Percentiles rank a stretch among this genome's conserved stretches.
Conservation (phyloP, 768 basidiomycete species). For the Grammothele lineata region DNA sequence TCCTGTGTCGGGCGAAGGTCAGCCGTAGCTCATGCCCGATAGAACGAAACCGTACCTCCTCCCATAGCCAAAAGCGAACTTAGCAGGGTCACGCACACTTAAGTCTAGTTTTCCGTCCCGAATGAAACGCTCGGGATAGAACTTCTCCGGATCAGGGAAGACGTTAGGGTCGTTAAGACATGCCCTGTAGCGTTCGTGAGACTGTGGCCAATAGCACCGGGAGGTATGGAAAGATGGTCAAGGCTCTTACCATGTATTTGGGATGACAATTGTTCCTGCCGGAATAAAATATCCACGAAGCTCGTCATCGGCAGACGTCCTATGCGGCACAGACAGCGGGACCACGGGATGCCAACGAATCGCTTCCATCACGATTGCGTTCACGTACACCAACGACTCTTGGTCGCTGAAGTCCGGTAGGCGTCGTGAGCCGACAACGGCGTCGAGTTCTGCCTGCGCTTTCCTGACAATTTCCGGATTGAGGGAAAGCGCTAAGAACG, state of each 20-base stretch:
- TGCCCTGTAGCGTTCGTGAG: slow-evolving; percentile 7
- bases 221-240: slow-evolving; percentile 20
- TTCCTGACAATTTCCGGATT: slow-evolving; percentile 27
- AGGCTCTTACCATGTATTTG: slow-evolving; percentile 13
- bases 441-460: slow-evolving; percentile 36
- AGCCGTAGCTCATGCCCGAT: not conserved
- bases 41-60: slow-evolving; percentile 10
- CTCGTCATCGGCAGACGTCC: slow-evolving; percentile 1
- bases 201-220: slow-evolving; percentile 14
- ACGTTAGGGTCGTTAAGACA: slow-evolving; percentile 4
- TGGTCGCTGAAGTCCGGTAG: slow-evolving; percentile 25
- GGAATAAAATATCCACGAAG: slow-evolving; percentile 4
- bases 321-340: slow-evolving; percentile 6
- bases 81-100: not conserved
- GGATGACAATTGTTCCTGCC: not conserved
- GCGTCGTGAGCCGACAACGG: slow-evolving; percentile 30
- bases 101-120: slow-evolving; percentile 1
- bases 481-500: slow-evolving; percentile 19
- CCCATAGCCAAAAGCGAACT: slow-evolving; percentile 20
- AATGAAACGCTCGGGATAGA: slow-evolving; percentile 10
- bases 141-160: slow-evolving; percentile 3
- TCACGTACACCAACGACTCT: slow-evolving; percentile 22
- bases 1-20: not conserved
- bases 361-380: slow-evolving; percentile 30
- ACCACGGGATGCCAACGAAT: slow-evolving; percentile 12